Evolutionary conservation across 2,329 filamentous ascomycete genomes (phyloP), one percentile per base, ranked within the genome.

Genomic region (Neonectria faginata): DNA sequence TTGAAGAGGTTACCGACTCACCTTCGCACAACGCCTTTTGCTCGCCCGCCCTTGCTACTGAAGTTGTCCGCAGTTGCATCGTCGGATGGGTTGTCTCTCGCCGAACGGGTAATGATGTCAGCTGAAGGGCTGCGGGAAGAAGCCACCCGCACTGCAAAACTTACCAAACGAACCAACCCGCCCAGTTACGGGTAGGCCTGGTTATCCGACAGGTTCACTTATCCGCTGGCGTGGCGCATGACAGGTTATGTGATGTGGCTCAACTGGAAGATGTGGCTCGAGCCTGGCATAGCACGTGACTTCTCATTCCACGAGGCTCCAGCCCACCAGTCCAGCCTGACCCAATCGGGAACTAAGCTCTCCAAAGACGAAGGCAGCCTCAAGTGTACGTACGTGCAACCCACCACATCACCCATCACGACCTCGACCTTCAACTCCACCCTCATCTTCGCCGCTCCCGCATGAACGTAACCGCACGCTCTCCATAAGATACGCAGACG

Each of bases 381-480:
- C 73, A 69, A 74, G 69, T 70, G 66, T 76, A 76, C 74, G 74
- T 76, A 75, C 67, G 73, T 73, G 65, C 71, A 55, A 67, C 65
- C 36, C 66, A 74, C 64, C 50, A 70, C 64, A 72, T 66, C 64
- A 60, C 57, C 50, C 44, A 48, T 54, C 55, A 22, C 60, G 45
- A 57, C 54, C n/a, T 44, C 55, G 29, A 29, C 12, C 44, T 44
- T 55, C 36, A 36, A 20, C 53, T 67, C 61, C 63, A 48, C 42
- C 36, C 59, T 62, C 61, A 53, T 67, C 44, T 51, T 67, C 51
- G 56, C 66, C 67, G 63, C 66, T 51, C 61, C 57, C 48, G 51
- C 67, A 71, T 65, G 62, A 72, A 55, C 60, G 57, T 48, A 66
- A 66, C 55, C 57, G 62, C 59, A 60, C 57, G 68, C 62, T 69